phyloP scores from a whole-genome alignment of 2,329 filamentous ascomycete species.

The Pseudogymnoascus sp. region DNA sequence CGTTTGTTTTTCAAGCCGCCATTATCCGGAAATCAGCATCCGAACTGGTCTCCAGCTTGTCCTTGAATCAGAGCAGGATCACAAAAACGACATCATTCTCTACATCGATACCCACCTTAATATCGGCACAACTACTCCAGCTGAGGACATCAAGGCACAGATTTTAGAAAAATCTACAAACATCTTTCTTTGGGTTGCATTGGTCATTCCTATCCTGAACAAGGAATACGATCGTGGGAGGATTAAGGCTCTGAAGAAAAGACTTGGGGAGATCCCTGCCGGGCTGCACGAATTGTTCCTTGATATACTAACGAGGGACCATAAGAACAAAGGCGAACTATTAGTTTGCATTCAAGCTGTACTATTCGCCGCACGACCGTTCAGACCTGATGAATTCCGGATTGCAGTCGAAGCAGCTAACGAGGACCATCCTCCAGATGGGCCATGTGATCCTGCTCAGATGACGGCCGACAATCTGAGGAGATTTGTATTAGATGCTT shows the following conservation, averaged over 20 bases:
- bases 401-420: conserved; percentile 35
- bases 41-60: conserved; percentile 22
- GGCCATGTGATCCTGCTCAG: conserved; percentile 19
- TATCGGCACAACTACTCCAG: conserved; percentile 18
- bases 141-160: conserved; percentile 22
- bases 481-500: conserved; percentile 34
- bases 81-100: conserved; percentile 25
- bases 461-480: conserved; percentile 28
- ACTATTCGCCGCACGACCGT: conserved; percentile 41
- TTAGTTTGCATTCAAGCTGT: conserved; percentile 47
- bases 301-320: conserved; percentile 47
- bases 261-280: conserved; percentile 36
- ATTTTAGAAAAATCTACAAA: conserved; percentile 22
- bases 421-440: conserved; percentile 17
- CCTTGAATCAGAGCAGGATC: conserved; percentile 26
- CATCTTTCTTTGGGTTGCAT: conserved; percentile 27
- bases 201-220: conserved; percentile 36
- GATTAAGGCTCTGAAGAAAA: conserved; percentile 22
- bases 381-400: conserved; percentile 42
- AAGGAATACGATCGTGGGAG: conserved; percentile 31
- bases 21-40: conserved; percentile 27
- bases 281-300: conserved; percentile 44
- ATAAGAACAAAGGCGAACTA: conserved; percentile 35
- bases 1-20: conserved; percentile 27
- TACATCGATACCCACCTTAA: conserved; percentile 26